Conservation (phyloP, 768 basidiomycete genomes). For the Pleurotus pulmonarius region DNA sequence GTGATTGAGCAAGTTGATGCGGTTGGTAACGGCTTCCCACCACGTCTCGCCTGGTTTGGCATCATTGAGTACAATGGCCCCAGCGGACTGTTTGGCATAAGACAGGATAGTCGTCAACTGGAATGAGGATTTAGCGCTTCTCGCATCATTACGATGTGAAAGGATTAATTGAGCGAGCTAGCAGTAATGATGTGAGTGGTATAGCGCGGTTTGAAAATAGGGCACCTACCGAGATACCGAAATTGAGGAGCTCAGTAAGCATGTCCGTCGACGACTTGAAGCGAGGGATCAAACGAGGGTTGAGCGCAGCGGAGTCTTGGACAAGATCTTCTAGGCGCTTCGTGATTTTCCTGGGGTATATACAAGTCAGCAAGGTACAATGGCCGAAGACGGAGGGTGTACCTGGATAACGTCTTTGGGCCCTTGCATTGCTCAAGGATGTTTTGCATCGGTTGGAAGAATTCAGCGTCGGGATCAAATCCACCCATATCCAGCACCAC, state of each 20-base stretch:
- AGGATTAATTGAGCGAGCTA: constrained; percentile 89
- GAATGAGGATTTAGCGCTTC: constrained; percentile 75
- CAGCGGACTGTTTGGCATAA: constrained; percentile 72
- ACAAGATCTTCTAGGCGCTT: constrained; percentile 81
- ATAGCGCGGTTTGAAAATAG: background rate
- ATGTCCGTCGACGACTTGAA: constrained; percentile 69
- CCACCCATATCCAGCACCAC: constrained; percentile 70
- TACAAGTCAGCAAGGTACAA: background rate
- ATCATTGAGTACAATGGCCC: constrained; percentile 64
- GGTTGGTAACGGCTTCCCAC: constrained; percentile 76
- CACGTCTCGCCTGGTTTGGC: constrained; percentile 60
- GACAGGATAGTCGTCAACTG: constrained; percentile 66
- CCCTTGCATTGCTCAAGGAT: constrained; percentile 79
- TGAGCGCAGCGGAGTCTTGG: constrained; percentile 67
- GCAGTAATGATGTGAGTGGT: background rate
- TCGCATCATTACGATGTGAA: constrained; percentile 80
- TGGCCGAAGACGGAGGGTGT: constrained; percentile 16
- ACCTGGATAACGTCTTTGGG: constrained; percentile 81
- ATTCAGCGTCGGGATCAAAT: constrained; percentile 65
- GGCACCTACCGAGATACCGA: constrained; percentile 76
- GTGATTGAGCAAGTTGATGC: constrained; percentile 64
- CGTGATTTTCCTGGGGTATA: constrained; percentile 69
- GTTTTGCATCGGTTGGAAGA: constrained; percentile 80
- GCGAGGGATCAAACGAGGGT: constrained; percentile 64
- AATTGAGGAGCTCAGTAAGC: constrained; percentile 81